These are phyloP conservation scores for Aegilops tauschii DNA, from an alignment of 176 grass and related monocot species.

Conservation along the genomic window DNA sequence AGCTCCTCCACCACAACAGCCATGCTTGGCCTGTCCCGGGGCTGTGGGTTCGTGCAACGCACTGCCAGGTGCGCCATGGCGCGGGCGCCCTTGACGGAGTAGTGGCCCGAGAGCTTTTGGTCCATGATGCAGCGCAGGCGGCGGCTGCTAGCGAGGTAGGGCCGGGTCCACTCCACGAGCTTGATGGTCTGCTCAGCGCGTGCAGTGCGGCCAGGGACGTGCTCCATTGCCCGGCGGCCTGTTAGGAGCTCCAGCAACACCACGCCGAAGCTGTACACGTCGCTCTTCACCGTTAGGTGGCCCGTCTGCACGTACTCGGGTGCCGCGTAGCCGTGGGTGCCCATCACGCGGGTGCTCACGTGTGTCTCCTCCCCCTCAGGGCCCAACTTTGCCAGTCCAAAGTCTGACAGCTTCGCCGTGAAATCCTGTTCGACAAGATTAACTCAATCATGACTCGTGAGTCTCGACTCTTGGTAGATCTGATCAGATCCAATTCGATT, in stretches of 20 bases:
- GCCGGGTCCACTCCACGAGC: slow-evolving; percentile 68
- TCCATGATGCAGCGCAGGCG: slow-evolving; percentile 78
- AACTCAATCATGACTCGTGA: no score
- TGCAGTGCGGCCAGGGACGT: slow-evolving; percentile 24
- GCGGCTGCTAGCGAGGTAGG: slow-evolving; percentile 66
- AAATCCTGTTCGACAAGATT: slow-evolving; percentile 45
- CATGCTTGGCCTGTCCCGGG: slow-evolving; percentile 63
- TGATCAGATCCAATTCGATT: no score
- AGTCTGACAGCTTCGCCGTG: slow-evolving; percentile 84
- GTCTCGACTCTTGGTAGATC: no score
- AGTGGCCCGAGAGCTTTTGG: slow-evolving; percentile 43
- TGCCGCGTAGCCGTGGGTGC: slow-evolving; percentile 85
- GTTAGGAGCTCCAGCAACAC: slow-evolving; percentile 90
- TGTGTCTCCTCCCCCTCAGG: slow-evolving; percentile 87
- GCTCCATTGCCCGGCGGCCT: slow-evolving; percentile 70
- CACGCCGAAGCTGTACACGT: slow-evolving; percentile 88
- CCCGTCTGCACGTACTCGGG: slow-evolving; percentile 92
- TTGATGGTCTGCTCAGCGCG: slow-evolving; percentile 49
- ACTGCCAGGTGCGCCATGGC: slow-evolving; percentile 50
- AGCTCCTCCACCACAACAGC: slow-evolving; percentile 50
- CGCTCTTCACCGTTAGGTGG: slow-evolving; percentile 66
- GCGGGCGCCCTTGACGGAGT: slow-evolving; percentile 71
- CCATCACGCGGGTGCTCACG: slow-evolving; percentile 88
- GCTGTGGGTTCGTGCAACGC: slow-evolving; percentile 65
- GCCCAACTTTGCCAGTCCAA: slow-evolving; percentile 85